phyloP scores from a whole-genome alignment of 2,329 filamentous ascomycete species.

The Colletotrichum sp. region DNA sequence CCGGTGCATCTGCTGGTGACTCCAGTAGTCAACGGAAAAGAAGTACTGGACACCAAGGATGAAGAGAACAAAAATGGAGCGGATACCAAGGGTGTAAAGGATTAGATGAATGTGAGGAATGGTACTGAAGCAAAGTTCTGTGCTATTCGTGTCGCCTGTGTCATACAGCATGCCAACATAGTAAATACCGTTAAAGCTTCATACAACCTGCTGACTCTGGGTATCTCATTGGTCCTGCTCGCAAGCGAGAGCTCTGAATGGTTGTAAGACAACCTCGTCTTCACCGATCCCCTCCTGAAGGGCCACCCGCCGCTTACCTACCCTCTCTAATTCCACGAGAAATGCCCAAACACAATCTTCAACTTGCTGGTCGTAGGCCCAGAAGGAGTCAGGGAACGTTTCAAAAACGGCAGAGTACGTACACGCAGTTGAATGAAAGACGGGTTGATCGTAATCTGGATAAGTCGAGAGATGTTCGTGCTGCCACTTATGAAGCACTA shows the following conservation, averaged over 20 bases:
- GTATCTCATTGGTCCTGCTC: no score
- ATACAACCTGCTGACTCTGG: accelerated
- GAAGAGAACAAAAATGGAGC: not conserved
- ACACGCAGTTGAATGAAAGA: no score
- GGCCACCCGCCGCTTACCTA: no score
- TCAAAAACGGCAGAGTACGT: accelerated
- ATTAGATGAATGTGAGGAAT: not conserved
- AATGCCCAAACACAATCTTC: accelerated
- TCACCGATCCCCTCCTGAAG: no score
- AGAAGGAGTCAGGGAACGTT: accelerated
- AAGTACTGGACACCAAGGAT: not conserved
- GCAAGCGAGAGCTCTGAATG: no score
- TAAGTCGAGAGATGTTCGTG: accelerated
- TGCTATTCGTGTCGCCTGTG: not conserved
- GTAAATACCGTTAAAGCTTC: no score
- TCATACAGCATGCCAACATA: not conserved
- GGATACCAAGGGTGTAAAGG: not conserved
- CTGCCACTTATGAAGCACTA: no score
- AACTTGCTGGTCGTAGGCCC: no score
- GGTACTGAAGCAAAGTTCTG: not conserved
- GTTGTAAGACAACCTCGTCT: no score
- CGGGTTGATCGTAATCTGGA: no score
- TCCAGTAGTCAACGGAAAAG: not conserved
- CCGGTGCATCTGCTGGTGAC: not conserved
- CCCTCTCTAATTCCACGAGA: accelerated